Evolutionary conservation across 768 basidiomycete genomes (phyloP).

Genomic region (Scleroderma citrinum): DNA sequence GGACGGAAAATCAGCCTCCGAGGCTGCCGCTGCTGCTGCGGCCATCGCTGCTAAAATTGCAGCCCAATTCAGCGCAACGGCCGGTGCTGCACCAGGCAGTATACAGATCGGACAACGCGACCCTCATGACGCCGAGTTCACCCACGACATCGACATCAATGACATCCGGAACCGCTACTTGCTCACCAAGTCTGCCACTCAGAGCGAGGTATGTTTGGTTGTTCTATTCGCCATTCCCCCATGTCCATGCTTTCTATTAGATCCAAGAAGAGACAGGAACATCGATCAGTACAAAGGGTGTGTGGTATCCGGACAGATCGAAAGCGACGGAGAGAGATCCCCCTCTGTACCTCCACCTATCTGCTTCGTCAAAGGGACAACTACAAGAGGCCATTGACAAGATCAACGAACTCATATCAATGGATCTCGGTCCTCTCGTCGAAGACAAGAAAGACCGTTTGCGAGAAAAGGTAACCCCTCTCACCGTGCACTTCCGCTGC

Average conservation of each 20-base stretch:
- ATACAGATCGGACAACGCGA: conserved; percentile 49
- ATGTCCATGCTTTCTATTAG: conserved; percentile 34
- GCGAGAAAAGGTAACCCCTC: conserved; percentile 52
- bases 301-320: conserved; percentile 91
- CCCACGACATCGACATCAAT: conserved; percentile 94
- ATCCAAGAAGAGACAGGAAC: conserved; percentile 91
- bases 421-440: conserved; percentile 77
- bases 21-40: conserved; percentile 66
- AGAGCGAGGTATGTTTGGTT: conserved; percentile 64
- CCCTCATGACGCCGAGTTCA: conserved; percentile 73
- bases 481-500: background rate
- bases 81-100: conserved; percentile 32
- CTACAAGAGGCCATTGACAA: conserved; percentile 64
- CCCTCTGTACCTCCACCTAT: conserved; percentile 89
- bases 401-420: conserved; percentile 63
- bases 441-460: conserved; percentile 68
- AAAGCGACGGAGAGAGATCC: conserved; percentile 93
- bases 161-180: conserved; percentile 93
- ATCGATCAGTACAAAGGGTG: conserved; percentile 86
- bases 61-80: conserved; percentile 63
- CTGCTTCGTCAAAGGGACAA: conserved; percentile 62
- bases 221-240: background rate
- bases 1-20: conserved; percentile 47
- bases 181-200: conserved; percentile 89
- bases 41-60: conserved; percentile 96